These are phyloP conservation scores for Sporothrix globosa DNA, from an alignment of 2,329 filamentous ascomycete genomes.

Conservation along the genomic window DNA sequence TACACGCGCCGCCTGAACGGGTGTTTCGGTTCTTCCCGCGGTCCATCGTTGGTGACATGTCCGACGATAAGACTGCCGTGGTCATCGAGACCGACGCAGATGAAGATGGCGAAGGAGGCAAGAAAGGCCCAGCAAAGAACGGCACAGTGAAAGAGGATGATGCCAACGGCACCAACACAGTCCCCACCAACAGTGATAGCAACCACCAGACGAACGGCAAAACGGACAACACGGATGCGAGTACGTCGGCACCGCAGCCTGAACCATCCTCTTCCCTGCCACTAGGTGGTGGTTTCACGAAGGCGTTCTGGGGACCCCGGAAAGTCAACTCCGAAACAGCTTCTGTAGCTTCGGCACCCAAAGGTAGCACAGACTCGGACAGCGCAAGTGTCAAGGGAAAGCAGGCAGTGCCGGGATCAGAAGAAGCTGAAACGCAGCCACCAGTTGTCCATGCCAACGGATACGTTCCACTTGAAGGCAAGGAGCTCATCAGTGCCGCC, in stretches of 20 bases:
- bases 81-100: constrained; percentile 43
- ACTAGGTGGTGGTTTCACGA: constrained; percentile 52
- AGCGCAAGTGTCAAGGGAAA: constrained; percentile 57
- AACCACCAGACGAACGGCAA: constrained; percentile 7
- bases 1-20: constrained; percentile 84
- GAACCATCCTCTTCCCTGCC: constrained; percentile 45
- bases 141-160: constrained; percentile 14
- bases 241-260: constrained; percentile 30
- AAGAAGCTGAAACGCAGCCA: not conserved
- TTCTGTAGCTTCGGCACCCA: constrained; percentile 64
- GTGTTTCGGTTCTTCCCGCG: constrained; percentile 84
- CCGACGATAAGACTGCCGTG: constrained; percentile 50
- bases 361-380: constrained; percentile 56
- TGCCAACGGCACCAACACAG: not conserved
- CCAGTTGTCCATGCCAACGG: constrained; percentile 13
- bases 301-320: constrained; percentile 56
- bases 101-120: constrained; percentile 43
- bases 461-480: constrained; percentile 63
- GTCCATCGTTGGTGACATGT: constrained; percentile 80
- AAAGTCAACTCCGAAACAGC: constrained; percentile 57
- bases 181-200: not conserved
- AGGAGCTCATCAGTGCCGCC: constrained; percentile 80
- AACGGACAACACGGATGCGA: not conserved
- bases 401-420: constrained; percentile 47
- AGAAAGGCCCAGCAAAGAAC: constrained; percentile 8